A percentile compares a stretch with the other conserved stretches of the same genome.
Conservation (phyloP, 2,329 filamentous ascomycete species). For the Curvularia verruculosa region DNA sequence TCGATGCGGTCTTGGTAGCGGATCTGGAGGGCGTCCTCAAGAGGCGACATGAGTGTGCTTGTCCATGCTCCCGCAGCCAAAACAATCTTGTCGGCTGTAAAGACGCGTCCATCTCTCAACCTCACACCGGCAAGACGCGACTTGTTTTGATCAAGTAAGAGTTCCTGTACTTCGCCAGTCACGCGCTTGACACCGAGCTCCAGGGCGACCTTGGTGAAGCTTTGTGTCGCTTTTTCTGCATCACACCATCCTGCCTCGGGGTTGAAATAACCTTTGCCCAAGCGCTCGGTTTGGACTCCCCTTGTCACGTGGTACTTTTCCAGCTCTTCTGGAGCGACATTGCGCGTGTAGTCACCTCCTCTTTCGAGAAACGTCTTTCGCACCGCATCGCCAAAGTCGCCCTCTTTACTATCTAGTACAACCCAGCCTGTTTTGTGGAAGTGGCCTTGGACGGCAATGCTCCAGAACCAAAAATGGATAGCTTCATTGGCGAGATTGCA, state of each 20-base stretch:
- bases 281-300: slow-evolving; percentile 30
- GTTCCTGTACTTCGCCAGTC: slow-evolving; percentile 52
- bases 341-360: slow-evolving; percentile 49
- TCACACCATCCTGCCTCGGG: slow-evolving; percentile 61
- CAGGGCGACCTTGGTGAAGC: slow-evolving; percentile 54
- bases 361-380: slow-evolving; percentile 59
- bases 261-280: slow-evolving; percentile 56
- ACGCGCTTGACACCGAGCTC: slow-evolving; percentile 55
- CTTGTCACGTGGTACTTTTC: slow-evolving; percentile 50
- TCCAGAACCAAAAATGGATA: slow-evolving; percentile 51
- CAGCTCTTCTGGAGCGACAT: slow-evolving; percentile 46
- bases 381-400: slow-evolving; percentile 58
- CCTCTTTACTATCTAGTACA: slow-evolving; percentile 58
- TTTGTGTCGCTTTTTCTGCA: slow-evolving; percentile 54
- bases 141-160: slow-evolving; percentile 51
- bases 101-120: slow-evolving; percentile 54
- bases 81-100: slow-evolving; percentile 61
- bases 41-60: slow-evolving; percentile 58
- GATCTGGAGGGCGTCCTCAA: slow-evolving; percentile 53
- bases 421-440: slow-evolving; percentile 68
- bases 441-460: slow-evolving; percentile 31
- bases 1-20: slow-evolving; percentile 56
- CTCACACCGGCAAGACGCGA: slow-evolving; percentile 53
- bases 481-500: slow-evolving; percentile 56
- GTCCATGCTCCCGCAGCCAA: slow-evolving; percentile 65